Conservation (phyloP, 169 alveolate species). For the Cryptosporidium baileyi region DNA sequence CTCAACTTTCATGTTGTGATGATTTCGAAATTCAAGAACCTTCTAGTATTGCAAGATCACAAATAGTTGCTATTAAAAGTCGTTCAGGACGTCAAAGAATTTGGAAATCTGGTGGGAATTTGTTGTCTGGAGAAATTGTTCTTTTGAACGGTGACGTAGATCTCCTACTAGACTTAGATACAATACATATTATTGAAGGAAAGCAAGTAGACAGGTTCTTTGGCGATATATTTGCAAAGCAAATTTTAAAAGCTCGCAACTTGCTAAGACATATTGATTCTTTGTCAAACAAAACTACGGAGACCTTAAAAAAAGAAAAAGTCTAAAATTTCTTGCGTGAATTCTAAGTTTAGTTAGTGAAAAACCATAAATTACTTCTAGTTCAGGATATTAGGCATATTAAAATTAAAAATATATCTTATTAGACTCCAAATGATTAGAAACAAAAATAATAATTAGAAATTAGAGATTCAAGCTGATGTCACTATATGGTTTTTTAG, state of each 20-base stretch:
- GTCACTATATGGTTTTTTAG: conserved; percentile 15
- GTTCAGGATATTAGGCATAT: too few species aligned
- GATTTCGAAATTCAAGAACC: conserved; percentile 55
- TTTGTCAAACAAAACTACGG: conserved; percentile 5
- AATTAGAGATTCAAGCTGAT: conserved; percentile 16
- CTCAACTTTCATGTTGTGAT: neutral
- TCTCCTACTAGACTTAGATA: conserved; percentile 46
- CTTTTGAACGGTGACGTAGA: conserved; percentile 34
- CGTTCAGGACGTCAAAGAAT: conserved; percentile 66
- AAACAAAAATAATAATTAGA: neutral
- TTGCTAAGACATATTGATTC: conserved; percentile 52
- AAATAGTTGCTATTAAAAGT: conserved; percentile 57
- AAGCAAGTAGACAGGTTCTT: conserved; percentile 57
- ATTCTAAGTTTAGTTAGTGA: too few species aligned
- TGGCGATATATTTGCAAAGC: conserved; percentile 66
- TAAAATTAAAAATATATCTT: too few species aligned
- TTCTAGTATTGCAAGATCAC: conserved; percentile 55
- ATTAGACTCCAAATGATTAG: too few species aligned
- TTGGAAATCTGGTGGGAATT: conserved; percentile 51
- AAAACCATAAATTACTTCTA: too few species aligned
- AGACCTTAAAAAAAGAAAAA: conserved; percentile 33
- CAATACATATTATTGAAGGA: conserved; percentile 59
- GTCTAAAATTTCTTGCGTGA: too few species aligned
- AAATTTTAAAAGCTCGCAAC: conserved; percentile 58
- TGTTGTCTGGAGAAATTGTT: conserved; percentile 38